Percentiles rank a stretch among this genome's conserved stretches.
Conservation (phyloP, 1,284 basidiomycete genomes). For the Anthracocystis panici-leucophaei region DNA sequence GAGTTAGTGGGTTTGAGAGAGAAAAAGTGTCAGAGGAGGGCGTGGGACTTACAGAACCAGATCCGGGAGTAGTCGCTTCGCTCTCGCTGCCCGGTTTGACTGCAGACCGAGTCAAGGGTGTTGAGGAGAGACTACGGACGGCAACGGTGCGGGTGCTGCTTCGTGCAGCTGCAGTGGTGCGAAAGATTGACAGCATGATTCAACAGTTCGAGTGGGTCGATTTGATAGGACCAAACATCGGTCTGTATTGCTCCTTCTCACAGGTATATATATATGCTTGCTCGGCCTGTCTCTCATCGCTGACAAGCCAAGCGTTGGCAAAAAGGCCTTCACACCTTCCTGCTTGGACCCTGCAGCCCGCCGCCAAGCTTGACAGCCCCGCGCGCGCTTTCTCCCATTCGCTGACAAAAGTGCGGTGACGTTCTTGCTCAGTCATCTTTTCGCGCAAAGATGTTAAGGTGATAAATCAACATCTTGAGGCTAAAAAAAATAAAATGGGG, state of each 20-base stretch:
- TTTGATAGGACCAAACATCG: neutral
- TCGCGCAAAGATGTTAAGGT: too few species aligned
- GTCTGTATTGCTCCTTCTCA: neutral
- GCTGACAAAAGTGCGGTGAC: constrained; percentile 7
- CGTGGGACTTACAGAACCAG: constrained; percentile 33
- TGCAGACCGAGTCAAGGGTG: constrained; percentile 4
- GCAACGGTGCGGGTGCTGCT: neutral
- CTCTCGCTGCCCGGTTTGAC: constrained; percentile 49
- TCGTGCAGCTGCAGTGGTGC: neutral
- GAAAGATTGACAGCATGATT: constrained; percentile 4
- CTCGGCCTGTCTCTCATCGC: too few species aligned
- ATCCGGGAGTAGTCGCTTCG: constrained; percentile 42
- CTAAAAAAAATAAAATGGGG: too few species aligned
- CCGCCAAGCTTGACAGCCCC: neutral
- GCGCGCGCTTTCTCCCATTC: too few species aligned
- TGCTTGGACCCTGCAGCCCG: constrained; percentile 4
- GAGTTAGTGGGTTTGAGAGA: neutral
- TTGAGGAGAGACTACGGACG: neutral
- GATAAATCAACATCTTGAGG: too few species aligned
- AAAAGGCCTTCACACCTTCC: neutral
- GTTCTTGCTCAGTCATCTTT: constrained; percentile 30
- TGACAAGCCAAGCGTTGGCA: too few species aligned
- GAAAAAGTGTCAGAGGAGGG: neutral
- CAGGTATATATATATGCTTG: neutral
- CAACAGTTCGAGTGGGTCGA: neutral